phyloP scores from a whole-genome alignment of 2,329 filamentous ascomycete genomes.

The Pochonia chlamydosporia region DNA sequence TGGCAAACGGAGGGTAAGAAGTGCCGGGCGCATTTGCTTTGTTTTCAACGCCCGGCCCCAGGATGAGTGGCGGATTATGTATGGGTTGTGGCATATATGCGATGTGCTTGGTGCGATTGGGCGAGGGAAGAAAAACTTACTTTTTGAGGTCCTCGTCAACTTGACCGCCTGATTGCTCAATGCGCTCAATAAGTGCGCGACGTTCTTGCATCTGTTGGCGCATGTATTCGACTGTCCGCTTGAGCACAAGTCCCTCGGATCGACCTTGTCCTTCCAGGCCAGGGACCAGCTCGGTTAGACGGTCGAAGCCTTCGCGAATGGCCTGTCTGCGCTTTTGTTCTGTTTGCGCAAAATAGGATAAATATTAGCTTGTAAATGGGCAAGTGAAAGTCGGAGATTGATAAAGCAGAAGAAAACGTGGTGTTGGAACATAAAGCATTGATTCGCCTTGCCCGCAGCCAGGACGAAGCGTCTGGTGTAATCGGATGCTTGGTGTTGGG shows the following conservation, averaged over 20 bases:
- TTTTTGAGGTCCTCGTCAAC: conserved; percentile 43
- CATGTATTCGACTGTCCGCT: conserved; percentile 62
- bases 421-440: neutral
- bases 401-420: too few species aligned
- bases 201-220: conserved; percentile 54
- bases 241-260: conserved; percentile 79
- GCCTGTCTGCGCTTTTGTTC: conserved; percentile 47
- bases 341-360: conserved; percentile 10
- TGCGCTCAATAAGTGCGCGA: conserved; percentile 48
- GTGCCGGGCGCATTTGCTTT: neutral
- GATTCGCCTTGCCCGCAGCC: neutral
- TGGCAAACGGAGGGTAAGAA: neutral
- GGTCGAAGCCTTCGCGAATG: conserved; percentile 79
- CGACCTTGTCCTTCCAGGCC: conserved; percentile 77
- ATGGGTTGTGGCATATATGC: too few species aligned
- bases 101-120: too few species aligned
- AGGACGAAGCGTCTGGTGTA: neutral
- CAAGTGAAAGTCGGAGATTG: neutral
- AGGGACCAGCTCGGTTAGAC: conserved; percentile 72
- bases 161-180: conserved; percentile 53
- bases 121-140: conserved; percentile 20
- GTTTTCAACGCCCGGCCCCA: neutral
- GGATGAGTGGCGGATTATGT: too few species aligned
- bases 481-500: neutral
- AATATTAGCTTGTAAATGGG: neutral